Evolutionary conservation across 768 basidiomycete genomes (phyloP).

Genomic region (Candolleomyces aberdarensis): DNA sequence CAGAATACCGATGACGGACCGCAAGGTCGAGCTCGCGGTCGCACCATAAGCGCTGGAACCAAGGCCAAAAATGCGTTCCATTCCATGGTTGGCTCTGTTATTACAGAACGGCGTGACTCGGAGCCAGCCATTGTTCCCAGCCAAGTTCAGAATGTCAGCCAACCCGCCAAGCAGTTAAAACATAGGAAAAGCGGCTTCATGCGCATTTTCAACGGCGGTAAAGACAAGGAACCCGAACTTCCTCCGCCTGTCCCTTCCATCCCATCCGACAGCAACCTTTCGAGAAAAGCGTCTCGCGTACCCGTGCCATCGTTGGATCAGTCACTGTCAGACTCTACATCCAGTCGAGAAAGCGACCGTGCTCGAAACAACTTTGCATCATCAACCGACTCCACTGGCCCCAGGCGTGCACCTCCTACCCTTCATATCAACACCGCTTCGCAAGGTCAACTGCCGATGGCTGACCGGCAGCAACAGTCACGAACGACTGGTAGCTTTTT

Average conservation of each 20-base stretch:
- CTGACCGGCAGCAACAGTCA: slow-evolving; percentile 20
- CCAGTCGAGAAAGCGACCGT: neutral
- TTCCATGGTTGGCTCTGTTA: slow-evolving; percentile 37
- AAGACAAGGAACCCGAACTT: slow-evolving; percentile 44
- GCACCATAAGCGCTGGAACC: slow-evolving; percentile 61
- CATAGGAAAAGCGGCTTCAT: slow-evolving; percentile 83
- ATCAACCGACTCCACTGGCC: slow-evolving; percentile 14
- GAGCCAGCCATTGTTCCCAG: slow-evolving; percentile 26
- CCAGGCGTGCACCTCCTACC: slow-evolving; percentile 36
- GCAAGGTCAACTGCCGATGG: slow-evolving; percentile 17
- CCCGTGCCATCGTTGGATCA: slow-evolving; percentile 39
- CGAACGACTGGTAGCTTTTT: slow-evolving; percentile 20
- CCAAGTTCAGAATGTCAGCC: slow-evolving; percentile 8
- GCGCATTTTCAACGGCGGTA: slow-evolving; percentile 64
- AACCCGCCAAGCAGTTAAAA: slow-evolving; percentile 45
- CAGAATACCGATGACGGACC: neutral
- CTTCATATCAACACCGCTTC: slow-evolving; percentile 40
- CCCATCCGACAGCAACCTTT: slow-evolving; percentile 12
- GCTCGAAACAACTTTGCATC: neutral
- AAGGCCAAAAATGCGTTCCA: slow-evolving; percentile 50
- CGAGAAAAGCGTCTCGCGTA: slow-evolving; percentile 32
- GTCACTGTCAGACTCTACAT: neutral
- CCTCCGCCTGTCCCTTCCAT: slow-evolving; percentile 57
- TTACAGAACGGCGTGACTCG: slow-evolving; percentile 41
- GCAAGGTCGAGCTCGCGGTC: slow-evolving; percentile 36